Conservation (phyloP, 2,329 filamentous ascomycete species). For the Lecanoromycetidae sp. region DNA sequence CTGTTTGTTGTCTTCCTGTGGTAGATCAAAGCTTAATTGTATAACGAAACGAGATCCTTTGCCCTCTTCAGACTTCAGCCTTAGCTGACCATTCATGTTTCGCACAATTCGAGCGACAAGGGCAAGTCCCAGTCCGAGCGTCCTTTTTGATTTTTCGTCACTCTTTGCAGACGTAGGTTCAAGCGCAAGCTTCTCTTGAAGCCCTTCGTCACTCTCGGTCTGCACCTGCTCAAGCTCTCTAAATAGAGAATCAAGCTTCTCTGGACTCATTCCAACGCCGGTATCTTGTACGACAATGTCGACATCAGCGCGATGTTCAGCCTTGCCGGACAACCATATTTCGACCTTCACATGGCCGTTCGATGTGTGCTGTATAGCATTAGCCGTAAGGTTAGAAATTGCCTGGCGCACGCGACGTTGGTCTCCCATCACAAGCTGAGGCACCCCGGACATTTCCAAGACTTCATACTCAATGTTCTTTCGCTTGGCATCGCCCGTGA, state of each 20-base stretch:
- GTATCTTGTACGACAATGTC: conserved; percentile 69
- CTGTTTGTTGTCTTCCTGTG: conserved; percentile 26
- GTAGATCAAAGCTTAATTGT: conserved; percentile 61
- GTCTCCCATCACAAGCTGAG: conserved; percentile 62
- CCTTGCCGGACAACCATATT: conserved; percentile 45
- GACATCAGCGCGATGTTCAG: conserved; percentile 47
- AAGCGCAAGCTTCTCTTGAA: conserved; percentile 45
- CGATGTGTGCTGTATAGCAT: conserved; percentile 68
- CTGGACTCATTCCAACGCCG: conserved; percentile 50
- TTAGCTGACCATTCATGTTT: conserved; percentile 83
- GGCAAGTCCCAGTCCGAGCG: conserved; percentile 71
- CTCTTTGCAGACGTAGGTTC: conserved; percentile 26
- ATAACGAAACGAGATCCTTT: conserved; percentile 75
- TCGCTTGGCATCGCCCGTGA: conserved; percentile 59
- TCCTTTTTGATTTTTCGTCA: conserved; percentile 30
- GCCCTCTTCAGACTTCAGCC: conserved; percentile 70
- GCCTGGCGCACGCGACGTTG: conserved; percentile 69
- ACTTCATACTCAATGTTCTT: conserved; percentile 64
- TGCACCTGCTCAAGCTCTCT: conserved; percentile 55
- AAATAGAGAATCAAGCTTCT: conserved; percentile 48
- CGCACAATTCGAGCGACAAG: conserved; percentile 73
- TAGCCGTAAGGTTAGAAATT: conserved; percentile 70
- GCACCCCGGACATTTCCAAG: conserved; percentile 54
- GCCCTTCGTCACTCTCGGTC: conserved; percentile 44
- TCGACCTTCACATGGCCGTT: conserved; percentile 59